phyloP scores from a whole-genome alignment of 768 basidiomycete genomes.

The Collybiopsis luxurians region DNA sequence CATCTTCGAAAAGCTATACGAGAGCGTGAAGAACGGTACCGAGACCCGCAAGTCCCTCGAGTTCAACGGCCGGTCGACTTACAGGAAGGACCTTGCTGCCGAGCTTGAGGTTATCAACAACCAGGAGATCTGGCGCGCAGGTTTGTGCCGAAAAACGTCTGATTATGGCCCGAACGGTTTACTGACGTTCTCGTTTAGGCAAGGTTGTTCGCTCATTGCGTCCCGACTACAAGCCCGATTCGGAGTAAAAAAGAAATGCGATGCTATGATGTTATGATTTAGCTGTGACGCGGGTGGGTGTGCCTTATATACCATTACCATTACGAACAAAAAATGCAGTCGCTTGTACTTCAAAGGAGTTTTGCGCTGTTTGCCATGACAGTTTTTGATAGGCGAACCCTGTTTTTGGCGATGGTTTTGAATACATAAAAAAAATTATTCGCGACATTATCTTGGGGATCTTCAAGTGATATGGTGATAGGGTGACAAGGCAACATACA shows the following conservation, averaged over 20 bases:
- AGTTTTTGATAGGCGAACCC: too few species aligned
- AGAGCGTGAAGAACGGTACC: slow-evolving; percentile 66
- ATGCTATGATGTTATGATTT: neutral
- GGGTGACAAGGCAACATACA: too few species aligned
- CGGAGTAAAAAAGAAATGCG: slow-evolving; percentile 36
- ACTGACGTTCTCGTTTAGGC: slow-evolving; percentile 39
- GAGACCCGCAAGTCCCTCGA: slow-evolving; percentile 97
- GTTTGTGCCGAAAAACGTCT: slow-evolving; percentile 32
- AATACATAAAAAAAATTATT: too few species aligned
- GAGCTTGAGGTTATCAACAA: slow-evolving; percentile 94
- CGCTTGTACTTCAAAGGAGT: too few species aligned
- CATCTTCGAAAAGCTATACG: slow-evolving; percentile 79
- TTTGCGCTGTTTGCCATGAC: too few species aligned
- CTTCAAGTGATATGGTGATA: too few species aligned
- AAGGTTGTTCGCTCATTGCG: slow-evolving; percentile 89
- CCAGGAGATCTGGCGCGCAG: slow-evolving; percentile 99
- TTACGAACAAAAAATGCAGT: neutral
- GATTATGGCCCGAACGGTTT: neutral
- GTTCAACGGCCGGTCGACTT: slow-evolving; percentile 90
- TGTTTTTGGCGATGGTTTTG: too few species aligned
- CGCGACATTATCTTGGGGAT: too few species aligned
- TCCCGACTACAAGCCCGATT: slow-evolving; percentile 78
- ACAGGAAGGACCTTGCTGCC: slow-evolving; percentile 88
- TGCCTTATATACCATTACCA: neutral
- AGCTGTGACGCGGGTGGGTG: neutral